Evolutionary conservation across 331 rosid genomes (phyloP).

Genomic region (Spiraea crenata): DNA sequence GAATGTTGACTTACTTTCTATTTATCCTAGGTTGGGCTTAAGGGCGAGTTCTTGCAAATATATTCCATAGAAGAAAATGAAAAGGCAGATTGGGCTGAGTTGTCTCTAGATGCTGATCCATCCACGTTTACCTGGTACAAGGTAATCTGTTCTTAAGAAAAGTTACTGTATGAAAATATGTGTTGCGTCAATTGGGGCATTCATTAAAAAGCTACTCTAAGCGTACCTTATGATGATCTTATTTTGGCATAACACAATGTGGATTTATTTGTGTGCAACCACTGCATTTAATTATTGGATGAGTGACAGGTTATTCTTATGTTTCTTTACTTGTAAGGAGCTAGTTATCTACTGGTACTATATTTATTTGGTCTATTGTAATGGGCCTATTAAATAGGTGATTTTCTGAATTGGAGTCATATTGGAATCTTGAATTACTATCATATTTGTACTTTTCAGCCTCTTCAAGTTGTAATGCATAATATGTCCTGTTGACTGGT

Average conservation of each 20-base stretch:
- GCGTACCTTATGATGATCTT: background rate
- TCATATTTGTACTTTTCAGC: background rate
- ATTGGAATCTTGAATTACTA: background rate
- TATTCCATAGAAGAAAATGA: conserved; percentile 54
- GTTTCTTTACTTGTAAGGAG: too few species aligned
- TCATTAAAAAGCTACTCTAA: background rate
- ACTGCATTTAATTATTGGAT: background rate
- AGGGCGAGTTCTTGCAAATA: conserved; percentile 64
- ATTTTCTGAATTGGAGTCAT: background rate
- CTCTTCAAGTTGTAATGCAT: background rate
- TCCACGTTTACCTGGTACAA: conserved; percentile 90
- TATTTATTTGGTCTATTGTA: background rate
- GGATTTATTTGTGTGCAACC: background rate
- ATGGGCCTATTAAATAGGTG: background rate
- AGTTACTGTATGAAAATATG: background rate
- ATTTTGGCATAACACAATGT: background rate
- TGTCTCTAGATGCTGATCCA: conserved; percentile 53
- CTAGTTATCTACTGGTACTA: background rate
- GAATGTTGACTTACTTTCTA: conserved; percentile 1
- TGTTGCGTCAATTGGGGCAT: background rate
- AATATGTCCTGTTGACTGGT: background rate
- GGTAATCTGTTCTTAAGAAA: conserved; percentile 46
- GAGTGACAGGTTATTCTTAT: background rate
- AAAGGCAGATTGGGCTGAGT: conserved; percentile 61
- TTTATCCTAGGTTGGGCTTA: conserved; percentile 76